Percentiles rank a stretch among this genome's conserved stretches.
Evolutionary conservation across 441 rosid genomes (phyloP).

Genomic region (Manihot esculenta): DNA sequence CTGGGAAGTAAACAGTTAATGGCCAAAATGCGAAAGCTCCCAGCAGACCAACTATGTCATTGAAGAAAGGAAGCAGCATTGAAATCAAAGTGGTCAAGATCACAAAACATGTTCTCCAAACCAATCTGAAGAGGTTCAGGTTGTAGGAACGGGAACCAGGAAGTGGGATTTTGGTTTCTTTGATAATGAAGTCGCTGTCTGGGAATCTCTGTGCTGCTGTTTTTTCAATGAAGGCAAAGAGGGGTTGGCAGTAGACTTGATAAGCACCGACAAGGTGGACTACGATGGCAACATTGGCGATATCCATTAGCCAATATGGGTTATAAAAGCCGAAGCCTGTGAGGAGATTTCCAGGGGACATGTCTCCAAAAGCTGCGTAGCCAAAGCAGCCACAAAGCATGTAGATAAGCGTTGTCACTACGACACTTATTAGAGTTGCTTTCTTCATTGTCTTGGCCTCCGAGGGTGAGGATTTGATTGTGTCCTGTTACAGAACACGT

Average conservation of each 20-base stretch:
- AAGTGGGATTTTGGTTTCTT: conserved; percentile 47
- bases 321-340: conserved; percentile 80
- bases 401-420: conserved; percentile 72
- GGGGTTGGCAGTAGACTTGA: no score
- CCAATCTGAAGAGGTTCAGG: conserved; percentile 64
- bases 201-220: conserved; percentile 45
- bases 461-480: conserved; percentile 70
- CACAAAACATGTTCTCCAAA: conserved; percentile 77
- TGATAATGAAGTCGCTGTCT: conserved; percentile 45
- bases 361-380: conserved; percentile 85
- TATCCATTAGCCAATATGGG: conserved; percentile 84
- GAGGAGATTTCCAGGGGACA: conserved; percentile 69
- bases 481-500: conserved; percentile 48
- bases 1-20: no score
- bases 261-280: conserved; percentile 80
- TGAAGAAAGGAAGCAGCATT: conserved; percentile 83
- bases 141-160: conserved; percentile 41
- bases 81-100: conserved; percentile 62
- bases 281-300: conserved; percentile 77
- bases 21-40: conserved; percentile 93
- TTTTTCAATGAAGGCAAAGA: conserved; percentile 67
- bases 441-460: conserved; percentile 77
- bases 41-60: conserved; percentile 64
- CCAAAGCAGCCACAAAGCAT: conserved; percentile 88
- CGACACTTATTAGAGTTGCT: no score